Conservation (phyloP, 2,329 filamentous ascomycete species). For the Ophiostoma sp. region DNA sequence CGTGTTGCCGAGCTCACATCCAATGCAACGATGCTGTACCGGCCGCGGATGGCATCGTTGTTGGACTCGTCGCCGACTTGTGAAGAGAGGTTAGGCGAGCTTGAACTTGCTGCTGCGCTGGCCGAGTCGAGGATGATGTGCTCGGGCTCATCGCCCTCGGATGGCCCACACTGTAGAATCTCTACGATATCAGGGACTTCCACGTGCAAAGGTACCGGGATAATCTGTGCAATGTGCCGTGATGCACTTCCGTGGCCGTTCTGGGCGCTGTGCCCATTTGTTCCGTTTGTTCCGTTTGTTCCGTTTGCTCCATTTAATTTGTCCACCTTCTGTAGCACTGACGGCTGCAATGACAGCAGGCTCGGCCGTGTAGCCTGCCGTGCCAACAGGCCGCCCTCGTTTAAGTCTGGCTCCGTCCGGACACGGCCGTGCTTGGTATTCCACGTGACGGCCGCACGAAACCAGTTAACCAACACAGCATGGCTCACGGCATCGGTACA, state of each 20-base stretch:
- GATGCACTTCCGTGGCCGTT: too few species aligned
- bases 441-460: constrained; percentile 58
- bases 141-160: constrained; percentile 32
- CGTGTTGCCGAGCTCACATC: constrained; percentile 52
- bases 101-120: constrained; percentile 37
- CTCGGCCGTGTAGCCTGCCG: constrained; percentile 34
- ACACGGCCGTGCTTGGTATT: constrained; percentile 37
- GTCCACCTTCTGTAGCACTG: not conserved
- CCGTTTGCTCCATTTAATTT: not conserved
- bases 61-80: constrained; percentile 12
- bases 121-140: constrained; percentile 56
- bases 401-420: constrained; percentile 19
- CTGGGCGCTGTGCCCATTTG: not conserved
- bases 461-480: constrained; percentile 69
- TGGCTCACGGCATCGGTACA: constrained; percentile 67
- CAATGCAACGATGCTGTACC: constrained; percentile 69
- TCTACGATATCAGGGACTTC: constrained; percentile 53
- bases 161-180: constrained; percentile 31
- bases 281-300: not conserved
- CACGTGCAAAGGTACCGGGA: constrained; percentile 43
- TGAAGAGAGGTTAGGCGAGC: not conserved
- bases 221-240: constrained; percentile 29
- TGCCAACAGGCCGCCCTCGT: constrained; percentile 27
- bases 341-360: constrained; percentile 30
- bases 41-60: constrained; percentile 42